Evolutionary conservation across 1,284 basidiomycete species (phyloP), one percentile per base, ranked within the genome.

Genomic region (Puccinia sorghi): DNA sequence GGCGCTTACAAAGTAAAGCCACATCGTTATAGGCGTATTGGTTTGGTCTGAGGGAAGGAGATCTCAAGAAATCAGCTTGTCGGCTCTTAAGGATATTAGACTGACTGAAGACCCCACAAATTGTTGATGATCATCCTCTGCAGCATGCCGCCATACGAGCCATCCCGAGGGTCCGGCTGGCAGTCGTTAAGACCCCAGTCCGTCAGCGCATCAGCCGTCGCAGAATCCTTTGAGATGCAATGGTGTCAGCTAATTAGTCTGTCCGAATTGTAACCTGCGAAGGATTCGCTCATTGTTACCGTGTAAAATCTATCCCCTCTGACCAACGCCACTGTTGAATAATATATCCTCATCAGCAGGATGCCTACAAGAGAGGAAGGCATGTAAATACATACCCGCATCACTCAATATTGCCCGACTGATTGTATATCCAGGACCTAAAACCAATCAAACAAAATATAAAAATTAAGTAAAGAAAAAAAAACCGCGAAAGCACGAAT

Each of bases 291-390:
- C 13, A 7, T 50, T 22, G 57, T 71, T 41, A 71, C 67, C 3
- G 76, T 78, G 46, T 71, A 78, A 46, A 78, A 78, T 61, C 76
- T 54, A 41, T 78, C 76, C n/a, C 76, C 76, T 22, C 76, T 20
- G 20, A 78, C 76, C 17, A 78, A 67, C 12, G 76, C 52, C 25
- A 78, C 76, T 78, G 22, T 69, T 22, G 3, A 66, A 25, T 20
- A 50, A 17, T 32, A 2, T 32, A 32, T 17, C 32, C 3, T 13
- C 12, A 15, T 9, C 20, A 32, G 37, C 39, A 17, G 22, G 32
- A 39, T 8, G 0, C 13, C 6, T 43, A 4, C 7, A 46, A 27
- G 12, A 22, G 59, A 15, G 15, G 8, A 27, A 32, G 56, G 25
- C 15, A 63, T 52, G 9, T 46, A 7, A 2, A 63, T 37, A 48